phyloP scores from a whole-genome alignment of 306 rosid species.

The Inga laurina region DNA sequence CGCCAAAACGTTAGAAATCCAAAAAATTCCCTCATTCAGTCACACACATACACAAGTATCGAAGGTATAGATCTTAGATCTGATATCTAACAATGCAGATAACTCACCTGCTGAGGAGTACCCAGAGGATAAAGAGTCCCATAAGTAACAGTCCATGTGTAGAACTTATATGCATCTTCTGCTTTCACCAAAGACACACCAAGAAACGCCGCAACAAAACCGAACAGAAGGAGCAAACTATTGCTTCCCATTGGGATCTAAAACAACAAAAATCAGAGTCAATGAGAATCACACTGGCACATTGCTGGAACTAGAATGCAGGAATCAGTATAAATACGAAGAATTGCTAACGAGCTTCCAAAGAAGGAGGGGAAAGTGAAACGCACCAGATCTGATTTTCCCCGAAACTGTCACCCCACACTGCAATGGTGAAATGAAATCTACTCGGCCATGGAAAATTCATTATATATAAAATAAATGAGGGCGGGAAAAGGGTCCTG shows the following conservation, averaged over 20 bases:
- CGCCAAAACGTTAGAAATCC: slow-evolving; percentile 25
- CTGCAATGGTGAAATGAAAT: slow-evolving; percentile 31
- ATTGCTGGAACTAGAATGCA: neutral
- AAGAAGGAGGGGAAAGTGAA: neutral
- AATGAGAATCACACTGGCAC: neutral
- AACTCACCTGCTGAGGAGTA: slow-evolving; percentile 80
- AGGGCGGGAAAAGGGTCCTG: neutral
- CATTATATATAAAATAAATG: neutral
- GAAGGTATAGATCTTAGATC: slow-evolving; percentile 30
- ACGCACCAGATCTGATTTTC: slow-evolving; percentile 27
- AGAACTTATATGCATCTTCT: slow-evolving; percentile 80
- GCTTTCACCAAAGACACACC: slow-evolving; percentile 53
- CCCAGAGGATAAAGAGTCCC: slow-evolving; percentile 87
- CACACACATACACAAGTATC: neutral
- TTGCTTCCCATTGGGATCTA: slow-evolving; percentile 60
- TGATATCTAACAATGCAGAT: neutral
- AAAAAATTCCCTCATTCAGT: neutral
- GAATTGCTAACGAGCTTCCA: neutral
- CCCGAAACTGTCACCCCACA: neutral
- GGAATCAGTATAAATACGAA: slow-evolving; percentile 22
- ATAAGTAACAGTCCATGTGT: slow-evolving; percentile 90
- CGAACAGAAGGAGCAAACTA: slow-evolving; percentile 40
- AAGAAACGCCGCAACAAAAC: slow-evolving; percentile 47
- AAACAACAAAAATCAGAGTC: slow-evolving; percentile 31
- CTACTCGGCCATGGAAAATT: slow-evolving; percentile 13